Evolutionary conservation across 1,139 yeast genomes (phyloP), one percentile per base, ranked within the genome.

Genomic region (Zygosaccharomyces pseudobailii): DNA sequence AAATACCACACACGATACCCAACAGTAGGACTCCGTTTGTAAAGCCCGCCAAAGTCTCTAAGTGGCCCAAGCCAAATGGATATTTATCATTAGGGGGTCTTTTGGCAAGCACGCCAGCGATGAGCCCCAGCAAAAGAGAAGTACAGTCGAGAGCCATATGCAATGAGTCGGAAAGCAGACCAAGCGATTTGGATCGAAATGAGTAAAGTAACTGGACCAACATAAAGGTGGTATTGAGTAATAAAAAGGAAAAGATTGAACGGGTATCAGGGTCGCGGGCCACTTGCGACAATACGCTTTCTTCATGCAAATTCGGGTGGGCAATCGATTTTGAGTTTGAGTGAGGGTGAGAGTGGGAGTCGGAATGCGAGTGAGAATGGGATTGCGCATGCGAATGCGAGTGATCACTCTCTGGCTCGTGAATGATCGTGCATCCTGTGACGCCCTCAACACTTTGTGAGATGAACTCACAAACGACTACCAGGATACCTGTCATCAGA

Each of bases 121-220:
- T 76, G 4, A 94, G 71, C 0, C 99, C 99, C 25, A 94, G 78
- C 3, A 94, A 82, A 45, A 92, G 71, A 0, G 98, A 95, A 1
- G 89, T 75, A 65, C 98, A 92, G 66, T 92, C 98, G 48, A 92
- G 73, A 3, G 95, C 87, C 99, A 92, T 92, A 67, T 92, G 99
- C 44, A 92, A 74, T 3, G 96, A 88, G 61, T 94, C 99, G 6
- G 96, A 88, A 42, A 94, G 70, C 24, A 94, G 72, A 6, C 98
- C 97, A 35, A 94, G 71, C 0, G 97, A 90, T 61, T 87, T 90
- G 0, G 97, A 89, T 53, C 95, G 75, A 67, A 94, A 85, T 1
- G 97, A 90, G 63, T 94, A 94, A 13, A 90, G 70, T 55, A 92
- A 74, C 68, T 94, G 98, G 38, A 94, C 83, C 60, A 94, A 79